Evolutionary conservation across 805 yeast species (phyloP), one percentile per base, ranked within the genome.

Genomic region (Candida montana): DNA sequence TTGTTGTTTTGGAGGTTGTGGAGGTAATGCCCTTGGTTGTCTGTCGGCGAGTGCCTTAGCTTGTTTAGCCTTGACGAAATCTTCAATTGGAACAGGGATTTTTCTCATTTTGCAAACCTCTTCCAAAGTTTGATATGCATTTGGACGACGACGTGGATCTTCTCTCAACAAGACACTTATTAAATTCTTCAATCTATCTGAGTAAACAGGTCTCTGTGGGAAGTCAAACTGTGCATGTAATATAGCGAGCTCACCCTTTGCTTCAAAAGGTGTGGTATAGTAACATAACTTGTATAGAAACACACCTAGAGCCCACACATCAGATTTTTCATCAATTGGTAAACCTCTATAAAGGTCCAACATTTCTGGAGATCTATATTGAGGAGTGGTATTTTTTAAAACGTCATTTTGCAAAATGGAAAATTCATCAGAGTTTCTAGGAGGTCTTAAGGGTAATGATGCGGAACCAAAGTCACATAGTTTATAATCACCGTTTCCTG

Each of bases 381-480:
- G 95, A 0, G 95, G 90, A 0, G 95, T 85, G 1, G 95, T 85
- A 60, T 84, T 84, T 43, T 76, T 81, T 72, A 83, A 63, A 31
- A 85, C 73, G 58, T 85, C 93, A 45, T 79, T 77, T 50, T 77
- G 82, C 23, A 84, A 64, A 24, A 67, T 61, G 35, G 73, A 69
- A 35, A 80, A 65, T 51, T 84, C 90, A 41, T 77, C 79, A 2
- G 75, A 68, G 42, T 69, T 76, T 37, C 69, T 64, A 5, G 95
- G 89, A 1, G 82, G 79, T 26, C 81, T 70, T 35, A 80, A 60
- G 23, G 77, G 72, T 10, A 79, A 77, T 9, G 83, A 81, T 0
- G 89, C 83, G 2, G 89, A 81, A 3, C 95, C 95, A 64, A 85
- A 85, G 63, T 85, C 95, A 63, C 91, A 83, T 20, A 85, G 62